These are phyloP conservation scores for Scytalidium sp. DNA, from an alignment of 2,329 filamentous ascomycete species.

Conservation along the genomic window DNA sequence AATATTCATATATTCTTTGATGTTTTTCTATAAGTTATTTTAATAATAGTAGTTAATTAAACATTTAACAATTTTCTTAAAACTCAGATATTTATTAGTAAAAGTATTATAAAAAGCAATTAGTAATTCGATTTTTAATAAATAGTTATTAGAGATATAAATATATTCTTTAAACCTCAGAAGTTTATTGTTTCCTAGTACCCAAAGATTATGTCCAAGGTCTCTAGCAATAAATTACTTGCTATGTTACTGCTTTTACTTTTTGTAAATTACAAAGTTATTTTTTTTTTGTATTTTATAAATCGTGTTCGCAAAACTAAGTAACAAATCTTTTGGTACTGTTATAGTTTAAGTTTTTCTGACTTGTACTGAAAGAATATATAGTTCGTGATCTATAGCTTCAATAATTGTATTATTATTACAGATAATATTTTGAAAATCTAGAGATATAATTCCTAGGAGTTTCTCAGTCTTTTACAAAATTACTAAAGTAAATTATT, in stretches of 20 bases:
- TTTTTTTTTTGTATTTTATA: conserved; percentile 2
- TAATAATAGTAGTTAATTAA: neutral
- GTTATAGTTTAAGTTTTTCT: neutral
- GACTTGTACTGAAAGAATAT: neutral
- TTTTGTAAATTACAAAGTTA: neutral
- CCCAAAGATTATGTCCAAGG: neutral
- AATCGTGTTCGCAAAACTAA: neutral
- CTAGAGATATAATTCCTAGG: neutral
- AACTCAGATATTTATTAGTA: neutral
- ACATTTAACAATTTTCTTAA: conserved; percentile 1
- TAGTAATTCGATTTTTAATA: neutral
- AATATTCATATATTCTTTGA: neutral
- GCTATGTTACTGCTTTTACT: neutral
- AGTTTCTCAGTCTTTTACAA: too few relatives aligned
- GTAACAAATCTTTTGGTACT: neutral
- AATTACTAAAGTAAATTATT: too few relatives aligned
- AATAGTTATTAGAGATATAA: neutral
- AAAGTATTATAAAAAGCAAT: neutral
- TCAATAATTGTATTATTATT: conserved; percentile 1
- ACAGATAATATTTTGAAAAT: neutral
- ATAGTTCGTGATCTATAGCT: neutral
- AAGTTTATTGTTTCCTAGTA: neutral
- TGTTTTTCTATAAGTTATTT: neutral
- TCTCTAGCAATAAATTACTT: neutral
- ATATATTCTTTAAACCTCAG: neutral